Base-by-base conservation (phyloP, 169 alveolate species). In the Plasmodium berghei region DNA sequence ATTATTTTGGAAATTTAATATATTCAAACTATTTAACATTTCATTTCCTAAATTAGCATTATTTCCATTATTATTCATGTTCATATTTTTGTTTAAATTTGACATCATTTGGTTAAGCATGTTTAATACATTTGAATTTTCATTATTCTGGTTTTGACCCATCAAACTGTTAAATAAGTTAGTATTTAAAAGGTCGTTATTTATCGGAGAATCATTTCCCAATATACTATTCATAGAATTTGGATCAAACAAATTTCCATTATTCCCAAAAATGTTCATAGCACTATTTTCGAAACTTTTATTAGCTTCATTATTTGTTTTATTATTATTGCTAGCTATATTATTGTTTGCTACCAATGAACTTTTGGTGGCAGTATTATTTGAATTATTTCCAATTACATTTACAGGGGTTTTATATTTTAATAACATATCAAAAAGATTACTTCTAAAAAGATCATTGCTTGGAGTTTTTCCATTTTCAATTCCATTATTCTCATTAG, bases 51-150 rank as follows among this genome's bases (percentile, higher is more conserved):
- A 4, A 49, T 64, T 48, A 14, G 1, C 26, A 12, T 24, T 62
- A 22, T 42, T n/a, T 24, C 55, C 40, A 46, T 20, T 26, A 54
- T 49, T 22, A 20, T 63, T 64, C 20, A 49, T 34, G 66, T 45
- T 55, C 61, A 77, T 26, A 49, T 77, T 58, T 42, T 75, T 55
- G 9, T 64, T 75, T 58, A 75, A 20, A 75, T 66, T 75, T 66
- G 49, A 49, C 9, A 75, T 63, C n/a, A 62, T 55, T n/a, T 75
- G 74, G 56, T 63, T 77, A 63, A 52, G 14, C 58, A 58, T 9
- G 40, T 62, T 77, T 8, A 75, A 14, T 24, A 12, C 52, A 28
- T 52, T 54, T 62, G 16, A 0, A n/a, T 46, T 16, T 52, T 0
- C 59, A 16, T 16, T 16, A 34, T 34, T 34, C 42, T 6, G 5